Base-by-base conservation (phyloP, 2,329 filamentous ascomycete species). In the Immersiporthe knoxdaviesiana region DNA sequence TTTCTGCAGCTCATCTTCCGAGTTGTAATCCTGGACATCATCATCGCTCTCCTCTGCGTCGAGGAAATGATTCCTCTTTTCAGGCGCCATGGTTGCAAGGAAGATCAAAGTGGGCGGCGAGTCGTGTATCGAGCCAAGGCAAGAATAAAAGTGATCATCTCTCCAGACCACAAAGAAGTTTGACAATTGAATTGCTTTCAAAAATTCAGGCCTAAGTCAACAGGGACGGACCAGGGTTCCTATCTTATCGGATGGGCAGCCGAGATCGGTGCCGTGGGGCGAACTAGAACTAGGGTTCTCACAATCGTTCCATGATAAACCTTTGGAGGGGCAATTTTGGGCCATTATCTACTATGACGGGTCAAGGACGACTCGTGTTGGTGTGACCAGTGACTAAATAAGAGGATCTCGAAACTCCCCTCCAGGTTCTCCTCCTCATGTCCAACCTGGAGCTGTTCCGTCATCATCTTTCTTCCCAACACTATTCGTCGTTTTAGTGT, bases 1-100 rank as follows among this genome's bases (percentile, higher is more conserved):
- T 78, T 92, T 92, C 75, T 84, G 87, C 70, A 93, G 76, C 71
- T 92, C 89, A 60, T 90, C 86, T 35, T 77, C 81, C 30, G 91
- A 91, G 0, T 91, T 93, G 72, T 92, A 83, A 63, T 83, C 80
- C 72, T 81, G 80, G 50, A 83, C 83, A 60, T 89, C 87, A 47
- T 89, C 87, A 27, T 88, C 86, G 75, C 88, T 90, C 24, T 88
- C 84, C 24, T 81, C 81, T 12, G 81, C 83, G 72, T 90, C 88
- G 39, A 94, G 85, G 74, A 91, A 94, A 65, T 92, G 86, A 78
- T 93, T 93, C 73, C 87, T 86, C 76, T 91, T 93, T 76, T 90
- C 87, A 54, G 87, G 83, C 1, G 89, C 79, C 91, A 94, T 93
- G 62, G 21, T 62, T n/a, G n/a, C 47, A 44, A 68, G 37, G 39